phyloP scores from a whole-genome alignment of 1,139 yeast genomes.

The Taphrina flavorubra region DNA sequence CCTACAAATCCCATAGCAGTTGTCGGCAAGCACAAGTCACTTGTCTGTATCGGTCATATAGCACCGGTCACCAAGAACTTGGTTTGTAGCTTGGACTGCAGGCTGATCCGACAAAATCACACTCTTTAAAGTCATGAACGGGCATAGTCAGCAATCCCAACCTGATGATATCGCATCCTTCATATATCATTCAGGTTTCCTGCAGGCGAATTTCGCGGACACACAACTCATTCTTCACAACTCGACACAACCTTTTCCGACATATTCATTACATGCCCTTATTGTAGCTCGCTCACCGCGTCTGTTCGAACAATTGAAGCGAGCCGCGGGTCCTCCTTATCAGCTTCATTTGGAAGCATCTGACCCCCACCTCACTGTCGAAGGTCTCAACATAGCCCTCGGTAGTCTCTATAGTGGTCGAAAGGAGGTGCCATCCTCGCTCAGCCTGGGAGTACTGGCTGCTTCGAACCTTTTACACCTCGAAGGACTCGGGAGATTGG shows the following conservation, averaged over 20 bases:
- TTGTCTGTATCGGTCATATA: too few species aligned
- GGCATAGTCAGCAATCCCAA: slow-evolving; percentile 22
- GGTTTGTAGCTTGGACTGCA: too few species aligned
- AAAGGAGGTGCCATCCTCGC: slow-evolving; percentile 15
- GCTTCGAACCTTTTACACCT: slow-evolving; percentile 32
- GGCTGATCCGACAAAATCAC: too few species aligned
- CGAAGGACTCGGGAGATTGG: slow-evolving; percentile 26
- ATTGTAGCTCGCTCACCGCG: slow-evolving; percentile 37
- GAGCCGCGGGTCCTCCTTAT: slow-evolving; percentile 35
- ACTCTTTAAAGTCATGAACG: slow-evolving; percentile 8
- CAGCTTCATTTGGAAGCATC: slow-evolving; percentile 33
- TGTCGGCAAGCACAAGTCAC: background rate
- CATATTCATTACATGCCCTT: slow-evolving; percentile 37
- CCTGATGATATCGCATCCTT: slow-evolving; percentile 31
- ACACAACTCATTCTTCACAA: slow-evolving; percentile 31
- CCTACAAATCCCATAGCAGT: background rate
- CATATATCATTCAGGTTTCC: slow-evolving; percentile 32
- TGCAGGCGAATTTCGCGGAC: slow-evolving; percentile 28
- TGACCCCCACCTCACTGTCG: slow-evolving; percentile 35
- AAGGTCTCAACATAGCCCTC: slow-evolving; percentile 31
- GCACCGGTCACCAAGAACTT: too few species aligned
- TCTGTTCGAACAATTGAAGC: slow-evolving; percentile 23
- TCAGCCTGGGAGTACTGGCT: slow-evolving; percentile 25
- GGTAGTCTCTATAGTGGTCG: slow-evolving; percentile 34
- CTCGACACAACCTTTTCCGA: slow-evolving; percentile 29